phyloP scores from a whole-genome alignment of 768 basidiomycete genomes.

The Boletus tomentosulus region DNA sequence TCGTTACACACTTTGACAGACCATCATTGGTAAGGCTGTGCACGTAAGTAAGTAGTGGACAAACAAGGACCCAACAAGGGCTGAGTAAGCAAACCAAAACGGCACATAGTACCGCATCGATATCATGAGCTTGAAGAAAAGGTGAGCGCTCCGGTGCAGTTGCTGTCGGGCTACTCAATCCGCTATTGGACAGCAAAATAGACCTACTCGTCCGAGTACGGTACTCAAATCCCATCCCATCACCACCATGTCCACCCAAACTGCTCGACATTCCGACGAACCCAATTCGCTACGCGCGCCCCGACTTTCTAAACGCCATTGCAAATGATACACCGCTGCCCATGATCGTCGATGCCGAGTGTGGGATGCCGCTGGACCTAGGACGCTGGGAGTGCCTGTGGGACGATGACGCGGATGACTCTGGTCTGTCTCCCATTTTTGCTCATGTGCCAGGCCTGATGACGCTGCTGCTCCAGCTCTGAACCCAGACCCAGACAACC shows the following conservation, averaged over 20 bases:
- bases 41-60: not conserved
- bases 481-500: conserved; percentile 61
- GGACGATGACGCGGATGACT: conserved; percentile 73
- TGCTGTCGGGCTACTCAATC: not conserved
- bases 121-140: conserved; percentile 55
- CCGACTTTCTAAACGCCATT: conserved; percentile 78
- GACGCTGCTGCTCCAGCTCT: conserved; percentile 36
- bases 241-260: conserved; percentile 97
- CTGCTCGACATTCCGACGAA: conserved; percentile 89
- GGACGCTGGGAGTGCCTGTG: conserved; percentile 79
- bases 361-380: conserved; percentile 93
- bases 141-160: conserved; percentile 28
- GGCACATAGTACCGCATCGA: not conserved
- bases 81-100: conserved; percentile 9
- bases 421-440: conserved; percentile 40
- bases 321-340: conserved; percentile 81
- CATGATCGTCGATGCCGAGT: conserved; percentile 96
- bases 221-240: conserved; percentile 89
- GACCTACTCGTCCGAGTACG: conserved; percentile 92
- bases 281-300: conserved; percentile 80
- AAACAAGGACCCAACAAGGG: conserved; percentile 8
- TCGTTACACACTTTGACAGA: too few species aligned
- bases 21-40: too few species aligned
- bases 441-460: not conserved
- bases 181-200: conserved; percentile 53